A percentile compares a stretch with the other conserved stretches of the same genome.
phyloP scores from a whole-genome alignment of 1,284 basidiomycete species.

The Microbotryum scabiosae region DNA sequence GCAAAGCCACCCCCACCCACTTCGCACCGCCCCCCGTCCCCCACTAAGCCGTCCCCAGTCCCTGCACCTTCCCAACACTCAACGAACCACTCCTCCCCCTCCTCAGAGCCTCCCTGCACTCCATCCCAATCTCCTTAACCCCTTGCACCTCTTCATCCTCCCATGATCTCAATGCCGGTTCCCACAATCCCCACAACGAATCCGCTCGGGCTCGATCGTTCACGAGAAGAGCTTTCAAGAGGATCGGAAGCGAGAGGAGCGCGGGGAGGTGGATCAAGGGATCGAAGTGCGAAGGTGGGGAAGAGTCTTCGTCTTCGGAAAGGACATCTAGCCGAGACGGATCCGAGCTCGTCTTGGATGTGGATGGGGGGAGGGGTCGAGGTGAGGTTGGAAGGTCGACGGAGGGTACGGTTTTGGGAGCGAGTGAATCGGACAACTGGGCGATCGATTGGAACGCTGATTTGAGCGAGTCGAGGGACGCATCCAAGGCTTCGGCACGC shows the following conservation, averaged over 20 bases:
- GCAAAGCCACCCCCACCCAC: too few species aligned
- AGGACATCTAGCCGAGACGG: not conserved
- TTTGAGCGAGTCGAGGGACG: slow-evolving; percentile 67
- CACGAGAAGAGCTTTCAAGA: slow-evolving; percentile 11
- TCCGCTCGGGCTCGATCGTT: slow-evolving; percentile 9
- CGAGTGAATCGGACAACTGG: slow-evolving; percentile 59
- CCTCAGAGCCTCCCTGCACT: slow-evolving; percentile 30
- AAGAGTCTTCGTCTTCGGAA: not conserved
- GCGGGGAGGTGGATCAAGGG: slow-evolving; percentile 27
- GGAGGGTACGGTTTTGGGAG: slow-evolving; percentile 35
- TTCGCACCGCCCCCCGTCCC: too few species aligned
- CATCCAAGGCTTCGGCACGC: slow-evolving; percentile 68
- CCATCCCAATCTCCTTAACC: slow-evolving; percentile 27
- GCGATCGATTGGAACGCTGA: slow-evolving; percentile 76
- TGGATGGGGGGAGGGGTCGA: not conserved
- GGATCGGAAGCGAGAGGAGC: slow-evolving; percentile 20
- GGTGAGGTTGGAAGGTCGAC: not conserved
- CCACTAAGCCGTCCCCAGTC: not conserved
- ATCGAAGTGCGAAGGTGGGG: slow-evolving; percentile 7
- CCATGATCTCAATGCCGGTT: slow-evolving; percentile 31
- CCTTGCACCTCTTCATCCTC: slow-evolving; percentile 32
- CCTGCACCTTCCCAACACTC: not conserved
- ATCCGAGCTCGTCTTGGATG: not conserved
- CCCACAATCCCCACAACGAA: slow-evolving; percentile 32
- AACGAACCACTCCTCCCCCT: slow-evolving; percentile 1